Evolutionary conservation across 2,329 filamentous ascomycete species (phyloP).

Genomic region (Cadophora malorum): DNA sequence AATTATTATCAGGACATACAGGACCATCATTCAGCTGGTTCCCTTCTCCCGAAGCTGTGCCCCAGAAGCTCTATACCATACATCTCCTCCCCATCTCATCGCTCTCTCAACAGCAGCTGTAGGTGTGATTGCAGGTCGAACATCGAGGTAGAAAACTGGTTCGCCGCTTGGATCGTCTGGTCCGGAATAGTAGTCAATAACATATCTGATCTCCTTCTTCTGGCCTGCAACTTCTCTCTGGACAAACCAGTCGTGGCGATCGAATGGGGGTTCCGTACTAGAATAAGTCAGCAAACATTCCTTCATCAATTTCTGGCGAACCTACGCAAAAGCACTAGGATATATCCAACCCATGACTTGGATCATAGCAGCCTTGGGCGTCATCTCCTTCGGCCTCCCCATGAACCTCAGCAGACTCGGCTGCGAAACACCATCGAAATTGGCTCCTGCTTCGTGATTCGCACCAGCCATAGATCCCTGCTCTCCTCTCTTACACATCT

Average conservation of each 20-base stretch:
- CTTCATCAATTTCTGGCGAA: conserved; percentile 30
- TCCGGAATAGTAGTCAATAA: conserved; percentile 96
- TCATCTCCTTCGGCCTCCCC: conserved; percentile 86
- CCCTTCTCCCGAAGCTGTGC: conserved; percentile 40
- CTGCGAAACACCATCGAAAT: conserved; percentile 59
- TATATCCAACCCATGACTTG: conserved; percentile 81
- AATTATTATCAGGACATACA: conserved; percentile 2
- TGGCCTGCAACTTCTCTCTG: conserved; percentile 72
- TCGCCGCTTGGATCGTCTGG: conserved; percentile 77
- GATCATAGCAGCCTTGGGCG: conserved; percentile 87
- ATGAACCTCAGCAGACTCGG: conserved; percentile 87
- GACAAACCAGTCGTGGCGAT: conserved; percentile 97
- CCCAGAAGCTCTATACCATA: conserved; percentile 71
- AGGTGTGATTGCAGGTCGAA: conserved; percentile 86
- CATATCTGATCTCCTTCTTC: conserved; percentile 82
- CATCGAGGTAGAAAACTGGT: conserved; percentile 95
- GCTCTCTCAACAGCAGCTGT: conserved; percentile 80
- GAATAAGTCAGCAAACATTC: conserved; percentile 25
- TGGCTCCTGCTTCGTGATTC: conserved; percentile 54
- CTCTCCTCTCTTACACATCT: conserved; percentile 76
- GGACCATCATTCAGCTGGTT: conserved; percentile 22
- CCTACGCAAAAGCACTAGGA: conserved; percentile 79
- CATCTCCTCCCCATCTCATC: conserved; percentile 88
- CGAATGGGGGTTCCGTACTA: conserved; percentile 86
- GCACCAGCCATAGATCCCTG: conserved; percentile 57